A percentile compares a stretch with the other conserved stretches of the same genome.
Evolutionary conservation across 495 filamentous ascomycete species (phyloP).

Genomic region (Tirmania nivea): DNA sequence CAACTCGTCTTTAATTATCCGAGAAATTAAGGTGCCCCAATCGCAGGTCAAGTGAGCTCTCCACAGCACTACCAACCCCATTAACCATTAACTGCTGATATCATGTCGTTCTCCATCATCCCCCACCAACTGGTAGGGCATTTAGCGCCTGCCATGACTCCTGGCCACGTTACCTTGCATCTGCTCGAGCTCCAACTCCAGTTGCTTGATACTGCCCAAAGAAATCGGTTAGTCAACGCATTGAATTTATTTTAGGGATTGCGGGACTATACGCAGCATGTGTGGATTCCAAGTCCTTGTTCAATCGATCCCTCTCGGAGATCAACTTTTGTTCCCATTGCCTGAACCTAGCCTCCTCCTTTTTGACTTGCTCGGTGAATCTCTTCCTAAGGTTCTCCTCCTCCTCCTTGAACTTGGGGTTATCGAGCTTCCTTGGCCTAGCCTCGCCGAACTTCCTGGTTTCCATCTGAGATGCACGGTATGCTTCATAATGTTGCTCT

Average conservation of each 20-base stretch:
- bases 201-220: slow-evolving; percentile 54
- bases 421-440: slow-evolving; percentile 88
- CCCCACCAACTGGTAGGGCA: not conserved
- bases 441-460: slow-evolving; percentile 98
- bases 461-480: slow-evolving; percentile 98
- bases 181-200: slow-evolving; percentile 78
- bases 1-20: not conserved
- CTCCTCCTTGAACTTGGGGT: slow-evolving; percentile 99
- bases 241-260: not conserved
- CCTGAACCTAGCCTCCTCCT: slow-evolving; percentile 95
- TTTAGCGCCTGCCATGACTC: slow-evolving; percentile 87
- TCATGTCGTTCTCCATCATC: not conserved
- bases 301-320: slow-evolving; percentile 86
- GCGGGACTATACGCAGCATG: slow-evolving; percentile 53
- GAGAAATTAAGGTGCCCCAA: not conserved
- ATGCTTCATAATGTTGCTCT: slow-evolving; percentile 96
- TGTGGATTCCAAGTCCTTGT: slow-evolving; percentile 95
- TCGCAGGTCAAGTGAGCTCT: not conserved
- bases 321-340: slow-evolving; percentile 99
- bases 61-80: not conserved
- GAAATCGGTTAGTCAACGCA: not conserved
- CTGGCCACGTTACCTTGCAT: slow-evolving; percentile 83
- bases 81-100: not conserved
- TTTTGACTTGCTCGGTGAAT: slow-evolving; percentile 99
- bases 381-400: slow-evolving; percentile 94